A percentile compares a stretch with the other conserved stretches of the same genome.
These are phyloP conservation scores for Pythium brassicae DNA, from an alignment of 352 stramenopile species.

Conservation along the genomic window DNA sequence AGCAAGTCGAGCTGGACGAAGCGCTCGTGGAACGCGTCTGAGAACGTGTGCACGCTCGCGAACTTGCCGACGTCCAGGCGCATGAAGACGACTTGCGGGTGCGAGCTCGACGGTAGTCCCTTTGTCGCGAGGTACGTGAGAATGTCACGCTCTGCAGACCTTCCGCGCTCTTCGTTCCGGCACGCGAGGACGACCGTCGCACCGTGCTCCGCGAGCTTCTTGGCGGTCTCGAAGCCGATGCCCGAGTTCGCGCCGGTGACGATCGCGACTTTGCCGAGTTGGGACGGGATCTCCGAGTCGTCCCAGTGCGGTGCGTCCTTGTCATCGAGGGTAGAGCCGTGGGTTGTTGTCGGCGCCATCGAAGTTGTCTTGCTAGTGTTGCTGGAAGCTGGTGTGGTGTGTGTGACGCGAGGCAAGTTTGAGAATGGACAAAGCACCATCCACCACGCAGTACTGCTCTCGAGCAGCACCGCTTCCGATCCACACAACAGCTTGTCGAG, in stretches of 20 bases:
- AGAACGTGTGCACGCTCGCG: constrained; percentile 19
- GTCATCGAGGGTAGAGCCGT: constrained; percentile 9
- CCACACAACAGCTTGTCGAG: too few relatives aligned
- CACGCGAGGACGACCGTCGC: constrained; percentile 78
- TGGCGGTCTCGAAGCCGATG: constrained; percentile 76
- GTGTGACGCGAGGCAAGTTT: too few relatives aligned
- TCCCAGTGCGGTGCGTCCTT: constrained; percentile 20
- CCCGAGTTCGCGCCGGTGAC: constrained; percentile 84
- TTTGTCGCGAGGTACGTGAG: not conserved
- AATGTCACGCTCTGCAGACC: constrained; percentile 27
- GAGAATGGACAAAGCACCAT: too few relatives aligned
- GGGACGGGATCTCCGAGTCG: constrained; percentile 23
- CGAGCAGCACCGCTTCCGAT: too few relatives aligned
- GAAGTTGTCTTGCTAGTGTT: not conserved
- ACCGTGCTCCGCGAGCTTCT: constrained; percentile 44
- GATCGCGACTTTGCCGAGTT: constrained; percentile 57
- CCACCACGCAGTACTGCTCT: too few relatives aligned
- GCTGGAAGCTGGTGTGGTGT: constrained; percentile 1
- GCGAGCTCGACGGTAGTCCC: constrained; percentile 5
- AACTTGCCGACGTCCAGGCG: constrained; percentile 19
- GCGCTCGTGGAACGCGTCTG: constrained; percentile 9
- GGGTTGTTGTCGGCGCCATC: constrained; percentile 1
- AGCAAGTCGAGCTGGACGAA: constrained; percentile 52
- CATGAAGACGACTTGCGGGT: constrained; percentile 16
- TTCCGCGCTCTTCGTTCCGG: constrained; percentile 37